These are phyloP conservation scores for Fusarium metavorans DNA, from an alignment of 2,329 filamentous ascomycete genomes.

Conservation along the genomic window DNA sequence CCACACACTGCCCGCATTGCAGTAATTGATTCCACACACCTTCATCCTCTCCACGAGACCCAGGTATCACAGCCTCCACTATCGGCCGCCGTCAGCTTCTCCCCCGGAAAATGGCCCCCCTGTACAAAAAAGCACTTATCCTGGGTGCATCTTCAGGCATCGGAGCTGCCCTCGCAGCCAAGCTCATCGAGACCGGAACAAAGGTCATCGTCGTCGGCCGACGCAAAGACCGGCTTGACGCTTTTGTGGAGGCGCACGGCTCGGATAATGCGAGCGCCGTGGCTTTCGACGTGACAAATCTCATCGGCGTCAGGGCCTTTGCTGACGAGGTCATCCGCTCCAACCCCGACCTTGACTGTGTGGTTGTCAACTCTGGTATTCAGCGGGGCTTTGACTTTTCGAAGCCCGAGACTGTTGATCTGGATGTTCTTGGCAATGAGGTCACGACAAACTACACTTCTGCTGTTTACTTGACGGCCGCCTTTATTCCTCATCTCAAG, in stretches of 20 bases:
- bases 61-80: constrained; percentile 17
- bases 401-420: constrained; percentile 40
- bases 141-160: constrained; percentile 52
- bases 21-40: not conserved
- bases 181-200: constrained; percentile 56
- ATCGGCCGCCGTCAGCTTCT: not conserved
- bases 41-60: not conserved
- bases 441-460: constrained; percentile 45
- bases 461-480: constrained; percentile 42
- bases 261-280: constrained; percentile 51
- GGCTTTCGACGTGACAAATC: constrained; percentile 58
- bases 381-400: constrained; percentile 57
- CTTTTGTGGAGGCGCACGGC: constrained; percentile 59
- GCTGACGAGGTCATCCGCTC: constrained; percentile 24
- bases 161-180: constrained; percentile 48
- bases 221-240: constrained; percentile 61
- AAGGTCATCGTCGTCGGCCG: constrained; percentile 62
- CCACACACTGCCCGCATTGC: not conserved
- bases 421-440: constrained; percentile 45
- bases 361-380: constrained; percentile 69
- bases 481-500: constrained; percentile 45
- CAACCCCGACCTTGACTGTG: constrained; percentile 52
- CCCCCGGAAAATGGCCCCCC: constrained; percentile 36
- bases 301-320: constrained; percentile 47
- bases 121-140: constrained; percentile 54